phyloP scores from a whole-genome alignment of 495 filamentous ascomycete species.

The Apiosordaria backusii region DNA sequence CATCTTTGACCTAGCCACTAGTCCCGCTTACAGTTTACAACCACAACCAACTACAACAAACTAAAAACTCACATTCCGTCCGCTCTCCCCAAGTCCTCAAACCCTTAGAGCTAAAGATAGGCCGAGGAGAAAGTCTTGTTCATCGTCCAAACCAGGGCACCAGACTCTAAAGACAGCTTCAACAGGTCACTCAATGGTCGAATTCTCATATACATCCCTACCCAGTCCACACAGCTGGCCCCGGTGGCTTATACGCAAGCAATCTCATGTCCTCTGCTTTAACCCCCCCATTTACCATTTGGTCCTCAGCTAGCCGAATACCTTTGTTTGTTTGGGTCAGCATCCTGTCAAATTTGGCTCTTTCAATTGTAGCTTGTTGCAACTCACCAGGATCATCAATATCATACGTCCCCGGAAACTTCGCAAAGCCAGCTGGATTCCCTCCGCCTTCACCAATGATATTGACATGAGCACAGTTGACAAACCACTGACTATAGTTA shows the following conservation, averaged over 20 bases:
- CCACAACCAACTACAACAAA: too few species aligned
- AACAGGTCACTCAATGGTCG: slow-evolving; percentile 4
- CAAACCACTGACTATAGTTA: slow-evolving; percentile 20
- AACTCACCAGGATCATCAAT: slow-evolving; percentile 18
- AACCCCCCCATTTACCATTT: slow-evolving; percentile 11
- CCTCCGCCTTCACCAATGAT: slow-evolving; percentile 17
- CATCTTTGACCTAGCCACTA: too few species aligned
- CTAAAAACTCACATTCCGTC: too few species aligned
- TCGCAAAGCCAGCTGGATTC: slow-evolving; percentile 13
- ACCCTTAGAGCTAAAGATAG: too few species aligned
- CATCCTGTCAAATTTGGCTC: background rate
- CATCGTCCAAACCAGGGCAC: too few species aligned
- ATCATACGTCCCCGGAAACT: slow-evolving; percentile 20
- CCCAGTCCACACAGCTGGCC: slow-evolving; percentile 23
- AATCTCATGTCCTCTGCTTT: slow-evolving; percentile 12
- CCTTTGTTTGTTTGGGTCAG: background rate
- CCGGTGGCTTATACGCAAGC: slow-evolving; percentile 21
- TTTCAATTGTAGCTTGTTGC: too few species aligned
- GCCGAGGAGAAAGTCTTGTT: too few species aligned
- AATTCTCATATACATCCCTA: too few species aligned
- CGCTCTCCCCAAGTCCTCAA: too few species aligned
- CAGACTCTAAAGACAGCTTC: too few species aligned
- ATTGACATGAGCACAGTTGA: slow-evolving; percentile 24
- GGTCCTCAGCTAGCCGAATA: slow-evolving; percentile 7
- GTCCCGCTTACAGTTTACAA: too few species aligned